Evolutionary conservation across 2,329 filamentous ascomycete species (phyloP).

Genomic region (Diaporthe sp.): DNA sequence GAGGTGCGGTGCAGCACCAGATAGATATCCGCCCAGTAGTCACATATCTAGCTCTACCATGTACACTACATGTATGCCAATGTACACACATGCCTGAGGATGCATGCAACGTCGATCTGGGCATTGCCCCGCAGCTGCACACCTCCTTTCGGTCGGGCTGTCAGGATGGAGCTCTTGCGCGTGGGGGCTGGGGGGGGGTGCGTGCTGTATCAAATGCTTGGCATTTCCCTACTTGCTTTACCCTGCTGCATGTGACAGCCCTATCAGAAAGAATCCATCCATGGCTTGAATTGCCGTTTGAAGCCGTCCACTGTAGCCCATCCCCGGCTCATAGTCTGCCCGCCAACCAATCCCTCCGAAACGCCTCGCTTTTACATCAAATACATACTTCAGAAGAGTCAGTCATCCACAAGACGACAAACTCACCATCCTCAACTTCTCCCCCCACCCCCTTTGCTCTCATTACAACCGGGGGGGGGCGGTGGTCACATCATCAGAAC

Average conservation of each 20-base stretch:
- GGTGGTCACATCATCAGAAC: background rate
- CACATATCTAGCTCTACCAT: background rate
- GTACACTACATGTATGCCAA: background rate
- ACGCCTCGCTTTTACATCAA: background rate
- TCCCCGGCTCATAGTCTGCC: background rate
- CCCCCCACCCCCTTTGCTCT: too few species aligned
- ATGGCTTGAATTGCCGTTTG: background rate
- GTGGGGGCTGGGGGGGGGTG: conserved; percentile 7
- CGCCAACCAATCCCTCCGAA: background rate
- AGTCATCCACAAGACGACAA: background rate
- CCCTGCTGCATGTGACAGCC: conserved; percentile 26
- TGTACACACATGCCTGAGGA: conserved; percentile 13
- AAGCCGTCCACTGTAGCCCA: background rate
- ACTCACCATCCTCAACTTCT: background rate
- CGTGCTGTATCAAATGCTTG: conserved; percentile 17
- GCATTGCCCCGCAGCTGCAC: conserved; percentile 19
- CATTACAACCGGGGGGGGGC: background rate
- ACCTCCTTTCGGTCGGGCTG: background rate
- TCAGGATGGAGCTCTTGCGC: conserved; percentile 16
- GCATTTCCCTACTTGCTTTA: conserved; percentile 14
- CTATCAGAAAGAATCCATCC: conserved; percentile 9
- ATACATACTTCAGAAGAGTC: background rate
- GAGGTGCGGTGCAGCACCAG: background rate
- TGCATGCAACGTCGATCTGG: conserved; percentile 27
- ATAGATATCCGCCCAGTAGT: background rate